These are phyloP conservation scores for Leptodermis oblonga DNA, from an alignment of 257 asterid species.

Conservation along the genomic window DNA sequence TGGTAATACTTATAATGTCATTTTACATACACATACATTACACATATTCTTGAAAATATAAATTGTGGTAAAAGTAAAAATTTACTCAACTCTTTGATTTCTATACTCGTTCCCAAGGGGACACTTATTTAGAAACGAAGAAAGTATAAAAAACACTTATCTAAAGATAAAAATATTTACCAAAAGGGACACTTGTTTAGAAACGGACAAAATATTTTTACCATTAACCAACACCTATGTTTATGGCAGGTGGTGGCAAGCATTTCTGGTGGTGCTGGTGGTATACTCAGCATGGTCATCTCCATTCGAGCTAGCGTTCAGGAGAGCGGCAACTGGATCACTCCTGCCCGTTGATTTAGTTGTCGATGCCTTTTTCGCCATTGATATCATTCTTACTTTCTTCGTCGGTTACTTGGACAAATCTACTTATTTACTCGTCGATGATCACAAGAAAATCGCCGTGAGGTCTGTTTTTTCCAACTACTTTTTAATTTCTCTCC, in stretches of 20 bases:
- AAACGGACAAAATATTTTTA: not conserved
- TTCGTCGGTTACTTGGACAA: conserved; percentile 84
- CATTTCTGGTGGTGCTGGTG: conserved; percentile 75
- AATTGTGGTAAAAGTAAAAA: no score
- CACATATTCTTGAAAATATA: no score
- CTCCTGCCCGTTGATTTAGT: conserved; percentile 69
- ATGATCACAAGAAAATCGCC: conserved; percentile 70
- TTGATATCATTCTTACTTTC: conserved; percentile 75
- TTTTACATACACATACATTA: no score
- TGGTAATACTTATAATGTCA: no score
- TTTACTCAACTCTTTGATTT: no score
- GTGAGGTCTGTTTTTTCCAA: conserved; percentile 29
- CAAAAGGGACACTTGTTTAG: no score
- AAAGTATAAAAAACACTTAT: no score
- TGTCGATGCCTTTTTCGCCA: conserved; percentile 69
- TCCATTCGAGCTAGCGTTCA: conserved; percentile 86
- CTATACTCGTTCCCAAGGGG: no score
- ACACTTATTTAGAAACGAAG: no score
- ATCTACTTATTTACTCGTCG: conserved; percentile 66
- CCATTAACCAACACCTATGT: no score
- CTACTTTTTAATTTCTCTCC: not conserved
- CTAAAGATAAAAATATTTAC: no score
- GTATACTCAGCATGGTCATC: conserved; percentile 95
- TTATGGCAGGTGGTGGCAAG: conserved; percentile 79
- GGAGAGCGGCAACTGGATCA: conserved; percentile 47